These are phyloP conservation scores for Moniliophthora roreri DNA, from an alignment of 1,284 basidiomycete genomes.

Conservation along the genomic window DNA sequence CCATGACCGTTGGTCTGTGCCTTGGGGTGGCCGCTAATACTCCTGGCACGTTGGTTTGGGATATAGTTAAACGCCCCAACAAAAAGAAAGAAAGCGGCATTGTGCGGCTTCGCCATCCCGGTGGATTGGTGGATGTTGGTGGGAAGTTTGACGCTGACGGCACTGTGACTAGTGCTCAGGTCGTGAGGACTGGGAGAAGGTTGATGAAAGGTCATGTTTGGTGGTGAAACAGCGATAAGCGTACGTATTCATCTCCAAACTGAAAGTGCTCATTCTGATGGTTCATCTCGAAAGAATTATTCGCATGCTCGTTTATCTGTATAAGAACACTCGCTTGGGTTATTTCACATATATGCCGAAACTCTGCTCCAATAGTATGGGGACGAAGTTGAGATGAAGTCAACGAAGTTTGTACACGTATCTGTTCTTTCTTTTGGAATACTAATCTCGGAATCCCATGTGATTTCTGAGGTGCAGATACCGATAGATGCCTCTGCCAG, in stretches of 20 bases:
- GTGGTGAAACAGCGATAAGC: slow-evolving; percentile 41
- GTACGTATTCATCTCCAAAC: background rate
- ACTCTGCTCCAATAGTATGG: no score
- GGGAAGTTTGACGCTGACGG: slow-evolving; percentile 47
- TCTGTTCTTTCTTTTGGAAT: no score
- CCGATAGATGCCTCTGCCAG: no score
- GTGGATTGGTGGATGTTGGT: slow-evolving; percentile 66
- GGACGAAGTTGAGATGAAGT: no score
- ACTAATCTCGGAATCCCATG: no score
- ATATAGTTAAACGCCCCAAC: slow-evolving; percentile 33
- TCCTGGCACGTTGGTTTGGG: slow-evolving; percentile 50
- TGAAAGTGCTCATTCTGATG: background rate
- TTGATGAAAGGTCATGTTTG: slow-evolving; percentile 70
- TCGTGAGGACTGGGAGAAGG: slow-evolving; percentile 65
- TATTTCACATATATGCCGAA: no score
- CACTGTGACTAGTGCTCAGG: slow-evolving; percentile 54
- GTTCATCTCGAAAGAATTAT: background rate
- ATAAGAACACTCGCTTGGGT: no score
- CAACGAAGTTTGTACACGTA: no score
- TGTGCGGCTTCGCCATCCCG: slow-evolving; percentile 59
- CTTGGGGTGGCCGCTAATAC: slow-evolving; percentile 64
- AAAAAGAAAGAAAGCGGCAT: slow-evolving; percentile 23
- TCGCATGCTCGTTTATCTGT: no score
- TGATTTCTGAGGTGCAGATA: no score
- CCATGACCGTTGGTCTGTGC: slow-evolving; percentile 74